Conservation (phyloP, 2,329 filamentous ascomycete species). For the Paecilomyces sp. region DNA sequence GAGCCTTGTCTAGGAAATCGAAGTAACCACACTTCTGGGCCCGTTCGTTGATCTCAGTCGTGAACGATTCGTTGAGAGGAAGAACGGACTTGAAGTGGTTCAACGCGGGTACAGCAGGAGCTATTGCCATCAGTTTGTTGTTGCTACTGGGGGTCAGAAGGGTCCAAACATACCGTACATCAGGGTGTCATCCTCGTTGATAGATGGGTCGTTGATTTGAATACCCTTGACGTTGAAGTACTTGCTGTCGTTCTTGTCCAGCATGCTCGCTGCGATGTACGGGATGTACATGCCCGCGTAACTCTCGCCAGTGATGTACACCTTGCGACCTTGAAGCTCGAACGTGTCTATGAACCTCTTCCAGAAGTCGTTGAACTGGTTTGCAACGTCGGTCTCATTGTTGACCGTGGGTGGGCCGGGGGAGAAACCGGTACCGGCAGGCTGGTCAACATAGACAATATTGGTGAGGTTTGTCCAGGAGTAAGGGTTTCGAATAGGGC, state of each 20-base stretch:
- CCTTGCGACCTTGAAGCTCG: slow-evolving; percentile 57
- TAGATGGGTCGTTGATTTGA: slow-evolving; percentile 65
- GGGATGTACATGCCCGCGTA: slow-evolving; percentile 64
- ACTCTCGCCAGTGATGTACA: slow-evolving; percentile 68
- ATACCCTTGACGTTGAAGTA: slow-evolving; percentile 64
- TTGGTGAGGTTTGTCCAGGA: slow-evolving; percentile 68
- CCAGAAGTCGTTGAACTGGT: slow-evolving; percentile 71
- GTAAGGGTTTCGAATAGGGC: slow-evolving; percentile 60
- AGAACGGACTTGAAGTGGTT: slow-evolving; percentile 35
- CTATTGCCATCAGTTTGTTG: slow-evolving; percentile 6
- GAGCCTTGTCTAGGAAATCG: slow-evolving; percentile 34
- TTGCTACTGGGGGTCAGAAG: not conserved
- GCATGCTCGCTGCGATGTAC: slow-evolving; percentile 66
- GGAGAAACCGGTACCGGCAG: slow-evolving; percentile 59
- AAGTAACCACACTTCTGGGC: slow-evolving; percentile 40
- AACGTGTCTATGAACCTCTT: slow-evolving; percentile 68
- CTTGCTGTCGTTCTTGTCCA: slow-evolving; percentile 57
- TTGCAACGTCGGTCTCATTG: slow-evolving; percentile 59
- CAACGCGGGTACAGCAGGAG: slow-evolving; percentile 34
- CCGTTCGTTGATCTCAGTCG: slow-evolving; percentile 28
- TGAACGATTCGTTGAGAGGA: slow-evolving; percentile 34
- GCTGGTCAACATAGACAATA: slow-evolving; percentile 53
- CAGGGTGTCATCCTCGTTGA: slow-evolving; percentile 48
- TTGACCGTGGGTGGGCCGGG: slow-evolving; percentile 57
- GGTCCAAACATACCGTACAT: slow-evolving; percentile 33